These are phyloP conservation scores for Aureobasidium vineae DNA, from an alignment of 2,329 filamentous ascomycete genomes.

Conservation along the genomic window DNA sequence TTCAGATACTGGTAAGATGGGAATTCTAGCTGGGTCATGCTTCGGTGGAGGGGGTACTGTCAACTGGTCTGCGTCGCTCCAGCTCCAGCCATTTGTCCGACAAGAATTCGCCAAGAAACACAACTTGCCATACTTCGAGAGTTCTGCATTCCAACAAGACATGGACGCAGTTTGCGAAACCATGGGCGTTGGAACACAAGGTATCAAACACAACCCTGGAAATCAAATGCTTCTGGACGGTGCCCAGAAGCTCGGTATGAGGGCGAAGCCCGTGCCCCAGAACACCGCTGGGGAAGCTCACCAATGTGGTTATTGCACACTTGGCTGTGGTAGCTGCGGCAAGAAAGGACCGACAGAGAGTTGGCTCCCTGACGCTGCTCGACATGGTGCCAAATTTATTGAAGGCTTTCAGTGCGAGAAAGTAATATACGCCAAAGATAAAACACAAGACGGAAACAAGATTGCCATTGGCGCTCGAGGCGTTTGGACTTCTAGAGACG, in stretches of 20 bases:
- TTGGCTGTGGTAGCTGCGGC: constrained; percentile 61
- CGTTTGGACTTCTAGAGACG: constrained; percentile 70
- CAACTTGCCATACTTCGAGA: constrained; percentile 71
- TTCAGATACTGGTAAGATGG: constrained; percentile 53
- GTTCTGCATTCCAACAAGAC: constrained; percentile 70
- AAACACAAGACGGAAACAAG: constrained; percentile 44
- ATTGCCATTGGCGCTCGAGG: constrained; percentile 70
- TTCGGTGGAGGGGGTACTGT: constrained; percentile 87
- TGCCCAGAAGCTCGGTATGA: constrained; percentile 68
- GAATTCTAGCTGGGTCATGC: constrained; percentile 64
- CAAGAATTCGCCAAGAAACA: constrained; percentile 68
- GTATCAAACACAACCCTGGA: constrained; percentile 68
- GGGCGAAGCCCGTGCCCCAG: constrained; percentile 67
- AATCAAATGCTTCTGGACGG: constrained; percentile 75
- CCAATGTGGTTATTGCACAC: constrained; percentile 64
- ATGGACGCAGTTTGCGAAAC: constrained; percentile 74
- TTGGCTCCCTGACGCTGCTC: constrained; percentile 76
- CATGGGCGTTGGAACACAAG: constrained; percentile 69
- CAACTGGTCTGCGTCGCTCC: constrained; percentile 72
- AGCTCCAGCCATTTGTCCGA: constrained; percentile 73
- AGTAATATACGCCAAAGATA: constrained; percentile 63
- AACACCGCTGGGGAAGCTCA: constrained; percentile 75
- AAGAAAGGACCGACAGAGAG: constrained; percentile 77
- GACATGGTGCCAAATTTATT: constrained; percentile 74
- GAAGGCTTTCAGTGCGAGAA: constrained; percentile 75